A percentile compares a stretch with the other conserved stretches of the same genome.
Evolutionary conservation across 164 flowering plant genomes (phyloP).

Genomic region (Piper betle): DNA sequence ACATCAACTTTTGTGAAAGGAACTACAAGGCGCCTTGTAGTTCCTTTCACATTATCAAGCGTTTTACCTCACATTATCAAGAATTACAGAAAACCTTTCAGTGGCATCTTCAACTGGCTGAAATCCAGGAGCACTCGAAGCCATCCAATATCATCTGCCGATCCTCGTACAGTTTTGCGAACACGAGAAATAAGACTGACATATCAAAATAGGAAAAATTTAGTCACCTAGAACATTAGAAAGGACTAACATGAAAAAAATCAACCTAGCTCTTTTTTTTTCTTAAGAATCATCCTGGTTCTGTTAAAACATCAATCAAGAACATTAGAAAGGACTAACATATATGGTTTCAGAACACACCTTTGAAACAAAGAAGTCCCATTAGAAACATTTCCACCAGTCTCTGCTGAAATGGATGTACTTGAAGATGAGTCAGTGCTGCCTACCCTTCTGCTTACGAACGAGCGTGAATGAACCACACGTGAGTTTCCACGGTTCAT

Average conservation of each 20-base stretch:
- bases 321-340: neutral
- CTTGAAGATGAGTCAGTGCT: constrained; percentile 23
- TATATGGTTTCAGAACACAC: constrained; percentile 17
- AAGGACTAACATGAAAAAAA: too few species aligned
- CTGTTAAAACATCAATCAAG: neutral
- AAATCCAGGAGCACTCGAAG: constrained; percentile 55
- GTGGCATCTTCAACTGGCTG: constrained; percentile 91
- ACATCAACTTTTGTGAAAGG: neutral
- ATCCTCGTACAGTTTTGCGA: constrained; percentile 83
- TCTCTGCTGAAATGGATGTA: constrained; percentile 16
- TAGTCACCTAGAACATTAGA: neutral
- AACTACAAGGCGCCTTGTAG: too few species aligned
- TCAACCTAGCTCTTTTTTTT: neutral
- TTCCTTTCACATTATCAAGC: neutral
- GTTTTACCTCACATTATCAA: constrained; percentile 56
- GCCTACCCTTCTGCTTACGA: constrained; percentile 17
- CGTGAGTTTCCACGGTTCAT: constrained; percentile 17
- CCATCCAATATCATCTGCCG: constrained; percentile 97
- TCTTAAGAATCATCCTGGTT: neutral
- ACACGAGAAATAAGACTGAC: constrained; percentile 68
- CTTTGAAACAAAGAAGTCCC: constrained; percentile 66
- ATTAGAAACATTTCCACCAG: constrained; percentile 22
- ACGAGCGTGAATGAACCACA: constrained; percentile 18
- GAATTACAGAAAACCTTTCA: constrained; percentile 53
- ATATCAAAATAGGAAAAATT: constrained; percentile 7